These are phyloP conservation scores for Leccinum pachyderme DNA, from an alignment of 1,284 basidiomycete genomes.

Conservation along the genomic window DNA sequence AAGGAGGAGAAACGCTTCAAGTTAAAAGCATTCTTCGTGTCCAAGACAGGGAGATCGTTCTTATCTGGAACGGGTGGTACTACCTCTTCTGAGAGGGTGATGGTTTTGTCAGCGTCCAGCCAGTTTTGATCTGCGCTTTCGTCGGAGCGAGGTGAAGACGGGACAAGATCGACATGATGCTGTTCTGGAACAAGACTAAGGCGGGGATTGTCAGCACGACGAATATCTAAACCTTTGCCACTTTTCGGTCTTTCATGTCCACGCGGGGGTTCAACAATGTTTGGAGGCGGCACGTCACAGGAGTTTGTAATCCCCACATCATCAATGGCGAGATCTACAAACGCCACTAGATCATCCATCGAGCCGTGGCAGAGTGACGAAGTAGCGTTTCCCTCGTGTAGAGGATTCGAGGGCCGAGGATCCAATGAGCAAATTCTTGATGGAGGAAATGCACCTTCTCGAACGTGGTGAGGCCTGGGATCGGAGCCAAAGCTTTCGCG, in stretches of 20 bases:
- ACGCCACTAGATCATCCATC: constrained; percentile 36
- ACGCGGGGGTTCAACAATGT: constrained; percentile 39
- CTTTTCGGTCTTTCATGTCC: constrained; percentile 25
- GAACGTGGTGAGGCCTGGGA: constrained; percentile 44
- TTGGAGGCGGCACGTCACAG: constrained; percentile 37
- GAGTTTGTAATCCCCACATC: constrained; percentile 37
- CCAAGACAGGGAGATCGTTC: constrained; percentile 23
- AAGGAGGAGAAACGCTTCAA: constrained; percentile 59
- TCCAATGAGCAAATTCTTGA: constrained; percentile 41
- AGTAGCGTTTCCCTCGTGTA: constrained; percentile 10
- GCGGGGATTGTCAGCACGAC: constrained; percentile 25
- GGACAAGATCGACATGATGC: constrained; percentile 3
- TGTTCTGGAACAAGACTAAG: constrained; percentile 16
- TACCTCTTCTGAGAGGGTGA: constrained; percentile 17
- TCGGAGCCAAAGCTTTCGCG: constrained; percentile 19
- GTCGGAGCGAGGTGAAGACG: constrained; percentile 23
- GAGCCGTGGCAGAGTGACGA: constrained; percentile 28
- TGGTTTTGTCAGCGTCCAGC: constrained; percentile 21
- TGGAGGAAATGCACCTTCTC: constrained; percentile 68
- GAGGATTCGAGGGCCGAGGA: constrained; percentile 22
- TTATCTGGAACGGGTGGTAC: constrained; percentile 36
- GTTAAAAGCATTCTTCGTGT: constrained; percentile 33
- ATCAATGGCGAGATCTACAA: constrained; percentile 36
- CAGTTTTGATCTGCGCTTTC: constrained; percentile 18
- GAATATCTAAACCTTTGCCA: constrained; percentile 32